Evolutionary conservation across 2,329 filamentous ascomycete genomes (phyloP), one percentile per base, ranked within the genome.

Genomic region (Tricladium varicosporioides): DNA sequence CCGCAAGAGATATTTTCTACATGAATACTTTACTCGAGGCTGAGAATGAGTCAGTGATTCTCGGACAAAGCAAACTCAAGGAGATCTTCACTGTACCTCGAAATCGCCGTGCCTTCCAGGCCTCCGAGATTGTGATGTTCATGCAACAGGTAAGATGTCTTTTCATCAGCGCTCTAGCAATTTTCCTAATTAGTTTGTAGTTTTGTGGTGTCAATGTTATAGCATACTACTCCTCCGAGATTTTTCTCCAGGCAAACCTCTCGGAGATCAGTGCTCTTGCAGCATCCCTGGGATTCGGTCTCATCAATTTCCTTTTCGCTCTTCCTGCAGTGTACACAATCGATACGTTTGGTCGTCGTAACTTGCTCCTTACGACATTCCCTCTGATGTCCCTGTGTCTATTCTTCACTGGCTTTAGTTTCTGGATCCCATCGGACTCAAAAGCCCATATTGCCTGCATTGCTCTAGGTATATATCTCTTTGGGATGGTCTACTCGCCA

Each of bases 271-370:
- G 71, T 5, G 83, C 85, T 1, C 75, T 88, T 1, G 72, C 78
- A 5, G 83, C 82, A 0, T 86, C 83, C 0, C 78, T 87, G 58
- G 85, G 85, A 0, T 86, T 83, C 50, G 85, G 85, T 1, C 73
- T 85, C 50, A 79, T 87, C 65, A 87, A 88, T 67, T 87, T 81
- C 73, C 68, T 87, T 36, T 86, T 86, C 60, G 83, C 84, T 0
- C 74, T 86, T 11, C 83, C 83, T 0, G 84, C 83, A 2, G 73
- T 87, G 48, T 85, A 82, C 67, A 87, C 84, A 5, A 88, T 88
- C 60, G 86, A 89, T 65, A 86, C 80, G 0, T 88, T 85, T 57
- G 86, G 86, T 5, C 80, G 86, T 2, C 53, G 53, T 15, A 56
- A 65, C 79, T 53, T 56, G 16, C 53, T 56, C 15, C 48, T 56